Evolutionary conservation across 129 eudicot species (phyloP), one percentile per base, ranked within the genome.

Genomic region (Heracleum sosnowskyi): DNA sequence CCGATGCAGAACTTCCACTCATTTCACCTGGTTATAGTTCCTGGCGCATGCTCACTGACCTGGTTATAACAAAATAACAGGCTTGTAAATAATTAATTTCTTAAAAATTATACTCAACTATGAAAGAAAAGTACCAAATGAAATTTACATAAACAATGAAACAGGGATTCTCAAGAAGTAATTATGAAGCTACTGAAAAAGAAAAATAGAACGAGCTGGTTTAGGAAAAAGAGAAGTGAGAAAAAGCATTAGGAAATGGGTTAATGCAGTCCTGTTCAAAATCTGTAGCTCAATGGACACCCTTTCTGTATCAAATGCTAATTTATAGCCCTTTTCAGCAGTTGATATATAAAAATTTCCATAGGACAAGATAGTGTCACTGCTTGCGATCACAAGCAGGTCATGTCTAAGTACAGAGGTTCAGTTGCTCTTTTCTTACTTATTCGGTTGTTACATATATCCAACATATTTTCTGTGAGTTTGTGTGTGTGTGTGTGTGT

Each of bases 1-100:
- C 79, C 39, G 96, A 86, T 34, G 86, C 74, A 36, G 92, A 80
- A 83, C 88, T 81, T 41, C 88, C 86, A 81, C 77, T 89, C 98
- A 93, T 93, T n/a, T 34, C 81, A 71, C 77, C 82, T 75, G 16
- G 28, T 34, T 69, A 69, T 63, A 35, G 40, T 74, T 74, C 45
- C 44, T 35, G 69, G 92, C 86, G 85, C 40, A 84, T 74, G 26
- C 79, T 76, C 57, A 76, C 22, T 44, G 57, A 76, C 17, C 42
- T 45, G 24, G 80, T 77, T 60, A 81, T 55, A 13, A 70, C 64
- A 40, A 49, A 4, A 60, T 60, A 49, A 34, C 40, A 74, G 9
- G 36, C 15, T 74, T 74, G 13, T 64, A 70, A 24, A 40, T 37
- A 20, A 10, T 5, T 7, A 37, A 20, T 44, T 17, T 44, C 31